Evolutionary conservation across 2,329 filamentous ascomycete species (phyloP).

Genomic region (Alternaria ventricosa): DNA sequence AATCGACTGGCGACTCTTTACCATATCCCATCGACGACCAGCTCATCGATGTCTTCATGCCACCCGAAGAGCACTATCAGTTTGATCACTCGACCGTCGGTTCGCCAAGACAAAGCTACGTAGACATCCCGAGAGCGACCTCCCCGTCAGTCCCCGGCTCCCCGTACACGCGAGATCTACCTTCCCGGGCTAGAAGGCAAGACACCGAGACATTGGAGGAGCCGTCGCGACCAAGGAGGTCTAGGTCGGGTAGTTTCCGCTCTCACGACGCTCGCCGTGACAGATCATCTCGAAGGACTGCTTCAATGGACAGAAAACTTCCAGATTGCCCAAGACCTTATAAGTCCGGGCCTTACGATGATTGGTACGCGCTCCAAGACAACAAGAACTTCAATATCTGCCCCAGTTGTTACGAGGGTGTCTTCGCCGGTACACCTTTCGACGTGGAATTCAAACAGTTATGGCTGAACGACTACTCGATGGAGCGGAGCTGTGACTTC

Average conservation of each 20-base stretch:
- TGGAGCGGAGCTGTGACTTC: conserved; percentile 76
- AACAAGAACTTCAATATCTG: conserved; percentile 80
- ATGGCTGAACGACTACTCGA: conserved; percentile 62
- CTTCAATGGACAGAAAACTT: conserved; percentile 30
- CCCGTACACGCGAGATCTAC: conserved; percentile 26
- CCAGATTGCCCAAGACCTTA: conserved; percentile 72
- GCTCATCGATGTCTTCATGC: conserved; percentile 48
- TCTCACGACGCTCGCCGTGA: conserved; percentile 39
- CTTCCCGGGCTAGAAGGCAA: conserved; percentile 19
- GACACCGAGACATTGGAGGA: conserved; percentile 26
- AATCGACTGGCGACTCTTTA: conserved; percentile 32
- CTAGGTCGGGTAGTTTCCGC: conserved; percentile 35
- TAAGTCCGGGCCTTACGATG: conserved; percentile 68
- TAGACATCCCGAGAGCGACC: conserved; percentile 29
- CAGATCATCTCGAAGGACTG: conserved; percentile 9
- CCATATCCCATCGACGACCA: conserved; percentile 57
- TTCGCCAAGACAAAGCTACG: conserved; percentile 29
- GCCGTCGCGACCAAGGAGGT: conserved; percentile 22
- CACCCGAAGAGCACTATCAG: conserved; percentile 52
- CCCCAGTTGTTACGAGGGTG: conserved; percentile 74
- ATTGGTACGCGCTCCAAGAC: conserved; percentile 81
- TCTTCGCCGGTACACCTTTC: conserved; percentile 74
- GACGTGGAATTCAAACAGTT: conserved; percentile 69
- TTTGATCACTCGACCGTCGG: conserved; percentile 39
- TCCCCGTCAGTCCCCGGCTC: conserved; percentile 29